A percentile compares a stretch with the other conserved stretches of the same genome.
Conservation (phyloP, 352 stramenopile genomes). For the Phytophthora europaea region DNA sequence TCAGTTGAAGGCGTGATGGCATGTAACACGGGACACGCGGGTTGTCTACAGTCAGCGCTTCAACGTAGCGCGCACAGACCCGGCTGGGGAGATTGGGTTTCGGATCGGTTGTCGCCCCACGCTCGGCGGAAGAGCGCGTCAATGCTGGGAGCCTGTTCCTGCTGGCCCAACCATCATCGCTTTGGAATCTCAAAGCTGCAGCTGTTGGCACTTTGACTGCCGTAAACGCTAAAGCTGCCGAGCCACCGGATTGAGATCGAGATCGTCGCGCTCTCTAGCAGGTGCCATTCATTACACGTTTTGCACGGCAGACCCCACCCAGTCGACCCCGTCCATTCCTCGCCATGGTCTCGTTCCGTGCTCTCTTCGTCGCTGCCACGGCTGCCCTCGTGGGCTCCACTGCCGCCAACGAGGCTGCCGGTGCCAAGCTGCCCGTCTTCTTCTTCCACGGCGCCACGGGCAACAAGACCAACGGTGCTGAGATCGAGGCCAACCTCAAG, state of each 20-base stretch:
- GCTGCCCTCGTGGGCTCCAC: slow-evolving; percentile 19
- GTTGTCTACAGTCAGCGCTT: slow-evolving; percentile 2
- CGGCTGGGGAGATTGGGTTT: slow-evolving; percentile 4
- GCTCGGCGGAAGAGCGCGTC: not conserved
- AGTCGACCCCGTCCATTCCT: not conserved
- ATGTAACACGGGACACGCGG: slow-evolving; percentile 2
- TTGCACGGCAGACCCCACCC: slow-evolving; percentile 11
- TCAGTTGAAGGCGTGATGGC: slow-evolving; percentile 3
- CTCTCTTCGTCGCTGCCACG: slow-evolving; percentile 25
- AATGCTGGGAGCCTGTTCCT: not conserved
- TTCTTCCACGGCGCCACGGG: slow-evolving; percentile 63
- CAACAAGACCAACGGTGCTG: slow-evolving; percentile 39
- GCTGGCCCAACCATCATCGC: not conserved
- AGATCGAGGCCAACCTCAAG: slow-evolving; percentile 49
- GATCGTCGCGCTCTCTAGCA: not conserved
- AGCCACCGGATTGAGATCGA: not conserved
- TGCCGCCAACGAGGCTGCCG: slow-evolving; percentile 18
- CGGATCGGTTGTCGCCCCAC: slow-evolving; percentile 1
- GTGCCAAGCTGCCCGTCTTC: slow-evolving; percentile 50
- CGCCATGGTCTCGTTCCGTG: slow-evolving; percentile 29
- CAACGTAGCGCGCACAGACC: slow-evolving; percentile 4
- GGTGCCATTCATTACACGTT: slow-evolving; percentile 22
- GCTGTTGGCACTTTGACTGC: slow-evolving; percentile 3
- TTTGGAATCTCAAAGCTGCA: not conserved
- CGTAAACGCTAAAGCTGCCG: slow-evolving; percentile 4